phyloP scores from a whole-genome alignment of 1,284 basidiomycete genomes.

The Cryptococcus sp. region DNA sequence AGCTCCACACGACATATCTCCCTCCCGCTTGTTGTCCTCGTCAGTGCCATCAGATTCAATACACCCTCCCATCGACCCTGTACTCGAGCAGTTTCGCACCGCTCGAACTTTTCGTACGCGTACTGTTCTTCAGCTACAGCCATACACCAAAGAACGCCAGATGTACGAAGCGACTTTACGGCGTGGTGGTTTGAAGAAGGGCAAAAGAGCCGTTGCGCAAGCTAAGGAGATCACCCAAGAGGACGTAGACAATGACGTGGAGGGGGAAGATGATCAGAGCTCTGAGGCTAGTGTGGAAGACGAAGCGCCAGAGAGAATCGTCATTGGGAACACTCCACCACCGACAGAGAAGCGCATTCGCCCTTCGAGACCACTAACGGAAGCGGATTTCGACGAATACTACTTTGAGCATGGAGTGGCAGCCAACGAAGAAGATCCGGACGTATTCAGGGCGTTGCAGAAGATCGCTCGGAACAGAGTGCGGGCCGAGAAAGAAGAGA shows the following conservation, averaged over 20 bases:
- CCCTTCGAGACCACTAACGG: slow-evolving; percentile 21
- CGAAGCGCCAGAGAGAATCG: slow-evolving; percentile 33
- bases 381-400: slow-evolving; percentile 46
- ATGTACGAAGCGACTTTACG: slow-evolving; percentile 45
- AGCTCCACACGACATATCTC: slow-evolving; percentile 4
- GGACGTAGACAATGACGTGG: slow-evolving; percentile 4
- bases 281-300: slow-evolving; percentile 16
- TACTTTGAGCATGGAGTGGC: slow-evolving; percentile 35
- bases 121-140: slow-evolving; percentile 51
- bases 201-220: slow-evolving; percentile 25
- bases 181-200: slow-evolving; percentile 43
- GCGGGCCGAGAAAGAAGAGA: slow-evolving; percentile 31
- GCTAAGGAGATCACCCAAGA: slow-evolving; percentile 23
- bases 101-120: slow-evolving; percentile 49
- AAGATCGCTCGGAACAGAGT: slow-evolving; percentile 36
- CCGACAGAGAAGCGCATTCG: slow-evolving; percentile 4
- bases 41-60: slow-evolving; percentile 2
- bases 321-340: slow-evolving; percentile 41
- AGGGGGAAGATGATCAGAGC: slow-evolving; percentile 20
- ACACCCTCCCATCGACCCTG: slow-evolving; percentile 30
- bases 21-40: not conserved
- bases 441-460: slow-evolving; percentile 24
- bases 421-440: slow-evolving; percentile 34
- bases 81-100: slow-evolving; percentile 44
- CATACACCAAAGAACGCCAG: slow-evolving; percentile 50